Base-by-base conservation (phyloP, 2,329 filamentous ascomycete genomes). In the Penicillium fuscoglaucum region DNA sequence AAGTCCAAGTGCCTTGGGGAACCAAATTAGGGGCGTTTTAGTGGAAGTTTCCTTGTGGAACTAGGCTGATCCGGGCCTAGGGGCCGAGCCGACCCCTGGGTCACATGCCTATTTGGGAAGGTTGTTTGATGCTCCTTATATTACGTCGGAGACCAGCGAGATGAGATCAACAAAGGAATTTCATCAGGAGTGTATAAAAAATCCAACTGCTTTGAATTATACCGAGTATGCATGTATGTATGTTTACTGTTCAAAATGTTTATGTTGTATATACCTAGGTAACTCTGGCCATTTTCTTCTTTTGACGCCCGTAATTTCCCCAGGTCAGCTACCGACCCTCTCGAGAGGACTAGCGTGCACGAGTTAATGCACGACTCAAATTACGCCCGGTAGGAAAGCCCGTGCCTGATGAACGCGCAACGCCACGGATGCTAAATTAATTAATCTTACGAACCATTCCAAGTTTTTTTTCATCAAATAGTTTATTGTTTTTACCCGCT, bases 51-150 rank as follows among this genome's bases (percentile, higher is more conserved):
- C 17, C 8, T 8, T 8, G 39, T 45, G 21, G 43, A 26, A 31
- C 55, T 54, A 57, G 21, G 29, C 50, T 29, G 29, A 37, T 48
- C 37, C n/a, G 21, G 55, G 55, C 3, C 50, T 57, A 57, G 50
- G 13, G 50, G 17, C 55, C 55, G 55, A 48, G 26, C 37, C 10
- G 44, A 54, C 44, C 55, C 55, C 50, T 57, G 55, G 55, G 29
- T 54, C 44, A 37, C 9, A 13, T 39, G 0, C 55, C 55, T 15
- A 5, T 54, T 47, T 40, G 13, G 55, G 55, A 54, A 57, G 24
- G 50, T 48, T 54, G 33, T 46, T 57, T 53, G 55, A 6, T 54
- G 55, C 21, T 53, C 50, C 29, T 57, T 9, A 53, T 57, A 47
- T 57, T 37, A 47, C 17, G 33, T 29, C 19, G 26, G 21, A 35